phyloP scores from a whole-genome alignment of 768 basidiomycete species.

The Tylopilus plumbeoviolaceoides region DNA sequence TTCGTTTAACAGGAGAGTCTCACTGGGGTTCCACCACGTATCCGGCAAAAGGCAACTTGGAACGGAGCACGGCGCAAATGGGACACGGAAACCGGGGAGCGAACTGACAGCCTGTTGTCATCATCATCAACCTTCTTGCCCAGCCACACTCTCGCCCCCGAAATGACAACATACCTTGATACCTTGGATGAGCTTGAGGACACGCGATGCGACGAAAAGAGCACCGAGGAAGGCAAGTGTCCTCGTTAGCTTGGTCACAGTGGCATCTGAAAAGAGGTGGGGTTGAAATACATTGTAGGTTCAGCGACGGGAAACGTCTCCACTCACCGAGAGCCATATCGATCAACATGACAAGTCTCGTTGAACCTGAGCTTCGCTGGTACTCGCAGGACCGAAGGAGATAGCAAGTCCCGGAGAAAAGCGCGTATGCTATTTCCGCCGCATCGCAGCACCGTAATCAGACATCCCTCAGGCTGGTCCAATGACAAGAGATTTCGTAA shows the following conservation, averaged over 20 bases:
- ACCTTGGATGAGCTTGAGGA: conserved; percentile 13
- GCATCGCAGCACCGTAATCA: too few relatives aligned
- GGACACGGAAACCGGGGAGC: conserved; percentile 16
- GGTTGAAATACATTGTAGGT: neutral
- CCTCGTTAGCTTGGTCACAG: neutral
- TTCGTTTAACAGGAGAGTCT: neutral
- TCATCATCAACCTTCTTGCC: neutral
- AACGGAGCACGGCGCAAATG: conserved; percentile 10
- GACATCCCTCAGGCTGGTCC: neutral
- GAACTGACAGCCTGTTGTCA: conserved; percentile 2
- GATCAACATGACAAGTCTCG: neutral
- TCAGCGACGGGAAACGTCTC: neutral
- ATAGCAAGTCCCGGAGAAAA: too few relatives aligned
- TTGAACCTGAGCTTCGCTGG: too few relatives aligned
- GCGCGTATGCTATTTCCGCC: neutral
- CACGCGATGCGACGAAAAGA: conserved; percentile 10
- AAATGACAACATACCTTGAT: conserved; percentile 7
- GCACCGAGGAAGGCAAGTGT: neutral
- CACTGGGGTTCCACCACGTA: conserved; percentile 19
- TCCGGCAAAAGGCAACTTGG: conserved; percentile 1
- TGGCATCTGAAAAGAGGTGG: neutral
- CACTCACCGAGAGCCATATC: neutral
- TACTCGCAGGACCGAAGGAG: too few relatives aligned
- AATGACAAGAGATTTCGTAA: neutral
- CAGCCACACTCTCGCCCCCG: too few relatives aligned